Evolutionary conservation across 1,139 yeast genomes (phyloP).

Genomic region (Candida anutae): DNA sequence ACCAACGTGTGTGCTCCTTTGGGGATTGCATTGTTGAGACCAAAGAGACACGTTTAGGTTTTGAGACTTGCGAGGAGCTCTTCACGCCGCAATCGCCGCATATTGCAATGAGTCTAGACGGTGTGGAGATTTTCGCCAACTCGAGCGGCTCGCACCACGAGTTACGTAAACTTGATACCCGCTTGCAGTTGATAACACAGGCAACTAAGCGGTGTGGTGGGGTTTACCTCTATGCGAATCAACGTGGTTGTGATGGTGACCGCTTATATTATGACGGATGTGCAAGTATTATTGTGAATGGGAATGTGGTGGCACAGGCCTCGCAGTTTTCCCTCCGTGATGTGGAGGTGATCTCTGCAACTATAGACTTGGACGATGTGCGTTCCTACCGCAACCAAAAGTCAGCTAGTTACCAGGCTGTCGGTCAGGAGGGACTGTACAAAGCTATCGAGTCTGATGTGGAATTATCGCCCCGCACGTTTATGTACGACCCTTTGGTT

Average conservation of each 20-base stretch:
- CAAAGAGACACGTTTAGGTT: constrained; percentile 80
- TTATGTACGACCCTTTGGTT: constrained; percentile 55
- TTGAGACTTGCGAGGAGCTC: constrained; percentile 95
- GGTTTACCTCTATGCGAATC: constrained; percentile 85
- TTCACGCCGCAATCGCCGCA: constrained; percentile 97
- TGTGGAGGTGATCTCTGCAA: constrained; percentile 90
- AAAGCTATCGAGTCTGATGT: constrained; percentile 54
- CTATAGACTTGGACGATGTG: constrained; percentile 88
- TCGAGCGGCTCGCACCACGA: constrained; percentile 97
- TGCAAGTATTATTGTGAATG: constrained; percentile 89
- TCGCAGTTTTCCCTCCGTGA: constrained; percentile 82
- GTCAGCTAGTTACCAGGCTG: constrained; percentile 76
- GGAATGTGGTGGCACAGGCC: constrained; percentile 87
- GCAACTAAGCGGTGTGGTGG: constrained; percentile 98
- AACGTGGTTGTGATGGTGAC: constrained; percentile 98
- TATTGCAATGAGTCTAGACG: constrained; percentile 84
- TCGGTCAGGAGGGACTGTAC: constrained; percentile 41
- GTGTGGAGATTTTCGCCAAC: constrained; percentile 92
- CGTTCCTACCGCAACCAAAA: constrained; percentile 69
- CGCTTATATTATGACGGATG: constrained; percentile 95
- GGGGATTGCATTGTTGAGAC: constrained; percentile 90
- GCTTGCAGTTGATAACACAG: constrained; percentile 77
- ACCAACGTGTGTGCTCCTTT: constrained; percentile 60
- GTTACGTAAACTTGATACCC: constrained; percentile 75
- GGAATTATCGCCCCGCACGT: constrained; percentile 51